Percentiles rank a stretch among this genome's conserved stretches.
phyloP scores from a whole-genome alignment of 2,329 filamentous ascomycete genomes.

The Chrysosporium queenslandicum region DNA sequence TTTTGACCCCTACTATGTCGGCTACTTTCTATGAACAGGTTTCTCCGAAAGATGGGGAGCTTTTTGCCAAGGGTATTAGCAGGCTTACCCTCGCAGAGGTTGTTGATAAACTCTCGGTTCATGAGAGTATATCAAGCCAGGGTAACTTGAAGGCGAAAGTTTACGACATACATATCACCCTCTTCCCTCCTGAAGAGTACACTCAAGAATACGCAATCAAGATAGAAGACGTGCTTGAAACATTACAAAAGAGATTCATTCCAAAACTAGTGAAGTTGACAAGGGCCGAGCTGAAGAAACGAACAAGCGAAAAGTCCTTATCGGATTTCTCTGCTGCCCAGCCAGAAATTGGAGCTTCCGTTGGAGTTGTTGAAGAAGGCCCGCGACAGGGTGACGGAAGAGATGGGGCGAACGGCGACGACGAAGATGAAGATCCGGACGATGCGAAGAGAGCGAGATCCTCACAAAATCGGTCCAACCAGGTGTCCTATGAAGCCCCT shows the following conservation, averaged over 20 bases:
- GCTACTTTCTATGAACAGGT: constrained; percentile 66
- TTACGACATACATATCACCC: constrained; percentile 69
- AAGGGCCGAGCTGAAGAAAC: constrained; percentile 69
- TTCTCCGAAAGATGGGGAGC: constrained; percentile 56
- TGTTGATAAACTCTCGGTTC: constrained; percentile 68
- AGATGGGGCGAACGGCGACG: constrained; percentile 51
- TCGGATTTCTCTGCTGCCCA: constrained; percentile 55
- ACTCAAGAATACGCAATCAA: constrained; percentile 73
- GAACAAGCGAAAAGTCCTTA: constrained; percentile 49
- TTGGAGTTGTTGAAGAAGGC: constrained; percentile 47
- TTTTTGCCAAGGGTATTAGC: constrained; percentile 86
- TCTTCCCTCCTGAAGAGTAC: constrained; percentile 81
- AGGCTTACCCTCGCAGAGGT: constrained; percentile 74
- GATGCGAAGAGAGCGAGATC: constrained; percentile 54
- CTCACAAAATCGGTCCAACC: constrained; percentile 62
- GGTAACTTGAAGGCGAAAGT: constrained; percentile 65
- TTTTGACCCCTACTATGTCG: constrained; percentile 70
- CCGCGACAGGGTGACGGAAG: constrained; percentile 41
- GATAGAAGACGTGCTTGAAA: constrained; percentile 62
- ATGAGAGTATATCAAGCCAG: constrained; percentile 63
- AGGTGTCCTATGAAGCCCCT: constrained; percentile 80
- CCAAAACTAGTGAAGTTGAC: constrained; percentile 60
- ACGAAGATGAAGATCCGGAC: constrained; percentile 69
- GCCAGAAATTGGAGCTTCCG: constrained; percentile 61
- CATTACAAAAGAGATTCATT: constrained; percentile 73